Conservation (phyloP, 2,329 filamentous ascomycete species). For the Pseudogymnoascus sp. region DNA sequence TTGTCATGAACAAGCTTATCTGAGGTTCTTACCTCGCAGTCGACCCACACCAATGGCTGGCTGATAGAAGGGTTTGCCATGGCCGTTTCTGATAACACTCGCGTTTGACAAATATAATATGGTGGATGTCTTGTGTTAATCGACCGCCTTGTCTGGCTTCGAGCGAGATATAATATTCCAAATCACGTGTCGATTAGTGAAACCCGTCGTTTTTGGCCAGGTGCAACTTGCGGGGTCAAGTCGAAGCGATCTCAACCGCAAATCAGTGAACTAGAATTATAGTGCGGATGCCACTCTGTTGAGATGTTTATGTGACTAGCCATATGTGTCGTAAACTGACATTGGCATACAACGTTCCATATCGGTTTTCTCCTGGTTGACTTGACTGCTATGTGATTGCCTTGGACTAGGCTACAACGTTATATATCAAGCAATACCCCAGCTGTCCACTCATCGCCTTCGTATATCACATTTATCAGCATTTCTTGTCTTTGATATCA, state of each 20-base stretch:
- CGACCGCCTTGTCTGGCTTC: not conserved
- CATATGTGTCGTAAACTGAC: not conserved
- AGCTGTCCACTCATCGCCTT: no score
- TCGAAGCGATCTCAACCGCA: constrained; percentile 3
- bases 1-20: not conserved
- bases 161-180: constrained; percentile 1
- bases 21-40: constrained; percentile 25
- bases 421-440: not conserved
- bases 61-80: not conserved
- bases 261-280: not conserved
- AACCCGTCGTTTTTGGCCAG: not conserved
- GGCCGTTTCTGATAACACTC: not conserved
- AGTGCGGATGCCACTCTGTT: not conserved
- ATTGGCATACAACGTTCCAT: constrained; percentile 2
- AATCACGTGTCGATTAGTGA: constrained; percentile 2
- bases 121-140: not conserved
- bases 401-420: not conserved
- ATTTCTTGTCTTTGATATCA: not conserved
- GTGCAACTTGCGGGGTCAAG: not conserved
- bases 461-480: not conserved
- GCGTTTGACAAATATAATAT: not conserved
- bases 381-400: not conserved
- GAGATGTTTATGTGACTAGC: not conserved
- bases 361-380: not conserved
- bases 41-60: constrained; percentile 28